Conservation (phyloP, 1,139 yeast genomes). For the Yamadazyma siamensis region DNA sequence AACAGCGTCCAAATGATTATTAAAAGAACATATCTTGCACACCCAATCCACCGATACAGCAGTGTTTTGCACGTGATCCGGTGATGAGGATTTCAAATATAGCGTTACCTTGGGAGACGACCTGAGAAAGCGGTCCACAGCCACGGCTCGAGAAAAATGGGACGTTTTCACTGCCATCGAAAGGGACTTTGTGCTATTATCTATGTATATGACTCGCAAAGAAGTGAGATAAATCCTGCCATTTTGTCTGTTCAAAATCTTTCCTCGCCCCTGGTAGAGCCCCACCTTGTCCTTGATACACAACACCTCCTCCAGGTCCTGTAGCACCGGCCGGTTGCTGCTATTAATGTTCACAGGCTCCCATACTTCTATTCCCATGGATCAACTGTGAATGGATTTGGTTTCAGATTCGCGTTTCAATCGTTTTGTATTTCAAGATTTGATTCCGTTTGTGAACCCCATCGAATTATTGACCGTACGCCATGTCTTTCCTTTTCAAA, state of each 20-base stretch:
- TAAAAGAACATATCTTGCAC: slow-evolving; percentile 78
- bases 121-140: slow-evolving; percentile 63
- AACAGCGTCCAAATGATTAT: slow-evolving; percentile 43
- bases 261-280: slow-evolving; percentile 66
- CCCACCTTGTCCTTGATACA: slow-evolving; percentile 59
- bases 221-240: slow-evolving; percentile 81
- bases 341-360: slow-evolving; percentile 33
- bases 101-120: slow-evolving; percentile 74
- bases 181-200: slow-evolving; percentile 39
- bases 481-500: slow-evolving; percentile 86
- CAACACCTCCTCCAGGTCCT: slow-evolving; percentile 37
- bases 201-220: slow-evolving; percentile 69
- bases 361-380: slow-evolving; percentile 6
- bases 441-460: too few relatives aligned
- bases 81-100: slow-evolving; percentile 14
- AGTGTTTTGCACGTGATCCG: background rate
- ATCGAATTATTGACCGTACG: background rate
- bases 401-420: background rate
- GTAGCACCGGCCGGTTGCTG: slow-evolving; percentile 47
- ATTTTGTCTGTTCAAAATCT: slow-evolving; percentile 59
- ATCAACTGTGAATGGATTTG: background rate
- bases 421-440: too few relatives aligned
- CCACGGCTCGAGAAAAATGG: too few relatives aligned
- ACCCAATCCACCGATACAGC: slow-evolving; percentile 54
- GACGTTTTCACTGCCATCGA: slow-evolving; percentile 45